phyloP scores from a whole-genome alignment of 306 rosid species.

The Sicyos edulis region DNA sequence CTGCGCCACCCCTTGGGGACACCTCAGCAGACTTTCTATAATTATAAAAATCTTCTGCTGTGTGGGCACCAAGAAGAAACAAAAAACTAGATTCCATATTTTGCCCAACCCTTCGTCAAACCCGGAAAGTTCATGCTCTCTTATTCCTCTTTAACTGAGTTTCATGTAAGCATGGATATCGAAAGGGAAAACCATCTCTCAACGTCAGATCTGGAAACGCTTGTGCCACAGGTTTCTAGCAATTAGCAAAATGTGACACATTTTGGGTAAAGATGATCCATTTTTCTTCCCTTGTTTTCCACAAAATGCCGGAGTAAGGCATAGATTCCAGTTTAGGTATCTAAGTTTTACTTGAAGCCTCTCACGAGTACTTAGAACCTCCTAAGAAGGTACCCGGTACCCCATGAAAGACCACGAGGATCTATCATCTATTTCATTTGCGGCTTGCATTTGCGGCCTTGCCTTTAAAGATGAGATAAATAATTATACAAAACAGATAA shows the following conservation, averaged over 20 bases:
- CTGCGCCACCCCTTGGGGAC: too few relatives aligned
- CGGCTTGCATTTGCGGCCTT: too few relatives aligned
- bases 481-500: too few relatives aligned
- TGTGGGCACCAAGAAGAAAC: slow-evolving; percentile 1
- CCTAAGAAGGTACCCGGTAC: too few relatives aligned
- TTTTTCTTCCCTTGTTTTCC: neutral
- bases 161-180: neutral
- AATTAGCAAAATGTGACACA: neutral
- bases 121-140: neutral
- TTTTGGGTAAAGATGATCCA: neutral
- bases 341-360: too few relatives aligned
- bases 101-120: neutral
- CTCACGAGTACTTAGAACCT: too few relatives aligned
- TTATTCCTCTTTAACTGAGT: neutral
- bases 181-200: neutral
- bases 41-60: neutral
- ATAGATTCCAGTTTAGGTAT: too few relatives aligned
- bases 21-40: too few relatives aligned
- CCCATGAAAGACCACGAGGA: too few relatives aligned
- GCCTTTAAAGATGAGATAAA: too few relatives aligned
- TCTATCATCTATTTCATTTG: too few relatives aligned
- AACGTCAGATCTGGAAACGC: neutral
- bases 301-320: too few relatives aligned
- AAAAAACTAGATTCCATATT: neutral
- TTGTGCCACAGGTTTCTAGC: neutral